These are phyloP conservation scores for Microascus cirrosus DNA, from an alignment of 2,329 filamentous ascomycete genomes.

Conservation along the genomic window DNA sequence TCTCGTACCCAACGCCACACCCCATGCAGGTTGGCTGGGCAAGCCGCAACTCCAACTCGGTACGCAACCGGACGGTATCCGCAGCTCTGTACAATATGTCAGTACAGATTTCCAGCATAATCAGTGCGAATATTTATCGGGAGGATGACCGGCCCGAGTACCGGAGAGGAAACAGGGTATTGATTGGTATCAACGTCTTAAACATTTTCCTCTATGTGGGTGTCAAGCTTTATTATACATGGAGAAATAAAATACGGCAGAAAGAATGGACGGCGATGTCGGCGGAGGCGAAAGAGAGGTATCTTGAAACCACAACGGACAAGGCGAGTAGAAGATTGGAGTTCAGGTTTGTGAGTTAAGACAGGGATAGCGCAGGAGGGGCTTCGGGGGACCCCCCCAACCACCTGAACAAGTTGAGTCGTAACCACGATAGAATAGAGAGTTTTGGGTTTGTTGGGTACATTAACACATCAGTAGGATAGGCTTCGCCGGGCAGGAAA, in stretches of 20 bases:
- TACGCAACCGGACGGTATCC: constrained; percentile 50
- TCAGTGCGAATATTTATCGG: constrained; percentile 34
- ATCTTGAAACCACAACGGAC: constrained; percentile 8
- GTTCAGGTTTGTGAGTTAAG: constrained; percentile 11
- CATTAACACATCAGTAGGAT: no score
- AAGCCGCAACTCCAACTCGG: constrained; percentile 47
- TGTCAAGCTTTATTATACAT: constrained; percentile 26
- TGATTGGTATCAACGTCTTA: constrained; percentile 12
- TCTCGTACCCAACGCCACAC: constrained; percentile 25
- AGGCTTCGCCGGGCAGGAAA: no score
- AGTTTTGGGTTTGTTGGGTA: no score
- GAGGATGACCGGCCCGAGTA: constrained; percentile 30
- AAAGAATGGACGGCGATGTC: constrained; percentile 6
- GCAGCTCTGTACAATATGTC: constrained; percentile 36
- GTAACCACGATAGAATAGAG: no score
- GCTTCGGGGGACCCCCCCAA: no score
- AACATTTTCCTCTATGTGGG: constrained; percentile 23
- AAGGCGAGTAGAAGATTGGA: constrained; percentile 11
- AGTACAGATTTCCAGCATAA: constrained; percentile 33
- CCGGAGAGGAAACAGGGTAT: constrained; percentile 29
- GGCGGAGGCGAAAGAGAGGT: constrained; percentile 8
- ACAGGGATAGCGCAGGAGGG: no score
- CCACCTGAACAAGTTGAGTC: no score
- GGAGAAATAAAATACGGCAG: constrained; percentile 18
- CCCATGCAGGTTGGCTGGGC: constrained; percentile 37